Percentiles rank a stretch among this genome's conserved stretches.
These are phyloP conservation scores for Scortechinia acanthostroma DNA, from an alignment of 2,329 filamentous ascomycete genomes.

Conservation along the genomic window DNA sequence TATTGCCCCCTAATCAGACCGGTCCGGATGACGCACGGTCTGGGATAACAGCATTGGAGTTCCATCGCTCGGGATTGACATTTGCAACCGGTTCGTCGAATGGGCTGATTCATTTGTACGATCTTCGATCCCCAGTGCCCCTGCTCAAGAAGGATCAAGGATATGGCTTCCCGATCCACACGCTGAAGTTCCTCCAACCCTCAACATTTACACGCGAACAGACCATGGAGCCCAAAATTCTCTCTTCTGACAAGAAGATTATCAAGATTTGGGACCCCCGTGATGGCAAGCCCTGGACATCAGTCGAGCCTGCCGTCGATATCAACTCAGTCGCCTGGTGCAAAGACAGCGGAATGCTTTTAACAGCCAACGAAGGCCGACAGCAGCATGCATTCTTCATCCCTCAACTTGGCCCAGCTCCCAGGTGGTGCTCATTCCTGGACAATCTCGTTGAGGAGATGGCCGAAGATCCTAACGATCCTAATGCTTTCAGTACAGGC, in stretches of 20 bases:
- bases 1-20: slow-evolving; percentile 21
- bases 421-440: slow-evolving; percentile 64
- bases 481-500: slow-evolving; percentile 24
- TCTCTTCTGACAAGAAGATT: slow-evolving; percentile 60
- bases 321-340: slow-evolving; percentile 64
- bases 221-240: slow-evolving; percentile 38
- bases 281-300: slow-evolving; percentile 59
- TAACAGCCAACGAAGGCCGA: slow-evolving; percentile 64
- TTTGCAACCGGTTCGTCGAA: slow-evolving; percentile 55
- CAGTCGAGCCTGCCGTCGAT: slow-evolving; percentile 62
- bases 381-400: slow-evolving; percentile 69
- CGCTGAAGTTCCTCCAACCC: slow-evolving; percentile 22
- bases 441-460: slow-evolving; percentile 69
- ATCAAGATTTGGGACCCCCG: slow-evolving; percentile 64
- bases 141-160: slow-evolving; percentile 63
- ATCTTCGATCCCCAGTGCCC: slow-evolving; percentile 57
- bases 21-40: not conserved
- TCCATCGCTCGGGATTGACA: slow-evolving; percentile 53
- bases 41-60: slow-evolving; percentile 45
- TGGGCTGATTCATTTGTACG: slow-evolving; percentile 59
- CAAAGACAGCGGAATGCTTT: slow-evolving; percentile 60
- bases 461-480: slow-evolving; percentile 35
- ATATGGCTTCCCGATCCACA: slow-evolving; percentile 64
- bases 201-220: not conserved
- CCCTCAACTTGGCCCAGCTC: slow-evolving; percentile 61